Base-by-base conservation (phyloP, 2,329 filamentous ascomycete genomes). In the Magnaporthales sp. region DNA sequence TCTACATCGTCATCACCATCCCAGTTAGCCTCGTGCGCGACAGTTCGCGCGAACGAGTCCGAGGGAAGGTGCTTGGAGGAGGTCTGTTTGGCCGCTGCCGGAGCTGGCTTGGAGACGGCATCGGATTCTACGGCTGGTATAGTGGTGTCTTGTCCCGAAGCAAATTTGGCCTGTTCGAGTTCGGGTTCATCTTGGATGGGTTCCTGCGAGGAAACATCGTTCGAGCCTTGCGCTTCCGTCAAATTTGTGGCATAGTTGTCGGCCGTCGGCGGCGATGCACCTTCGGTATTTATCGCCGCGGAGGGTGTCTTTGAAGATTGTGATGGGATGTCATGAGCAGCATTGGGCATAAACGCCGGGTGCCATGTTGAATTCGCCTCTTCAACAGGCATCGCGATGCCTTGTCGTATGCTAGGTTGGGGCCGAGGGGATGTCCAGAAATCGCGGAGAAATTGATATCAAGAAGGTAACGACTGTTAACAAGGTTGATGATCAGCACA, bases 31-130 rank as follows among this genome's bases (percentile, higher is more conserved):
- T 88, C 86, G 67, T 88, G 83, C 11, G 86, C 84, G 13, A 88
- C 86, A 1, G 87, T 89, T 46, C 87, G 83, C 11, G 86, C 81
- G 75, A 89, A 89, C 0, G 87, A 89, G 73, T 84, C 81, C 63
- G 82, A 86, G 74, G 86, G 89, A 10, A 81, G 75, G 73, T 89
- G 86, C 69, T 86, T 86, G 29, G 80, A 66, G 4, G 30, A 7
- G 10, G 26, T 66, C 26, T 56, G 22, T 64, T 60, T 60, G 11
- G 56, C 38, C 4, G 38, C 38, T 51, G 38, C 78, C 22, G 75
- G 72, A 24, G 77, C 76, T 46, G 63, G 68, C 9, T 73, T 68
- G 27, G 72, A 67, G 22, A 70, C 61, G 8, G 65, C 68, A 13
- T 68, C 60, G n/a, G 22, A 31, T 46, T 69, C 68, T 10, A 30